Conservation (phyloP, 2,329 filamentous ascomycete species). For the Beauveria rudraprayagi region DNA sequence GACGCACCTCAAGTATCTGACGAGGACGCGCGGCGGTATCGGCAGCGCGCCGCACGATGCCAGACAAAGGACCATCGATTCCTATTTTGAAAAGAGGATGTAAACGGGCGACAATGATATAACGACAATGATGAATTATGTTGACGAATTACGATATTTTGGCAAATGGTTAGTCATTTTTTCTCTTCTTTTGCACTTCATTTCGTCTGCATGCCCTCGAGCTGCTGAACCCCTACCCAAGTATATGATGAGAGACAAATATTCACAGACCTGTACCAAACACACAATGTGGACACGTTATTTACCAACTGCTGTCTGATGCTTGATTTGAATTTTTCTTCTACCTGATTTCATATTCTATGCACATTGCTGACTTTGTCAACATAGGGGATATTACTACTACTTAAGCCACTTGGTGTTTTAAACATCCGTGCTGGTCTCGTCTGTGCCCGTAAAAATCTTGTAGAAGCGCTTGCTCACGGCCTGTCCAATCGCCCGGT, state of each 20-base stretch:
- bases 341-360: constrained; percentile 10
- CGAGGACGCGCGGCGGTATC: constrained; percentile 73
- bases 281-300: constrained; percentile 55
- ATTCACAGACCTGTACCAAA: constrained; percentile 85
- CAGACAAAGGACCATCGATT: constrained; percentile 66
- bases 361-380: constrained; percentile 6
- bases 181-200: constrained; percentile 5
- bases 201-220: background rate
- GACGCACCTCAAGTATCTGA: constrained; percentile 64
- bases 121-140: background rate
- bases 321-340: constrained; percentile 15
- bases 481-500: constrained; percentile 47
- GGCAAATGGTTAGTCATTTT: constrained; percentile 30
- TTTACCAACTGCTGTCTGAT: constrained; percentile 83
- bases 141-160: background rate
- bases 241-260: constrained; percentile 59
- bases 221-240: constrained; percentile 12
- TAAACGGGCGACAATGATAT: constrained; percentile 17
- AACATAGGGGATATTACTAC: background rate
- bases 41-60: constrained; percentile 70
- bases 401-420: background rate
- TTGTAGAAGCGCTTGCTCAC: constrained; percentile 52
- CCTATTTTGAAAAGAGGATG: constrained; percentile 52
- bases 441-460: constrained; percentile 51
- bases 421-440: constrained; percentile 46